phyloP scores from a whole-genome alignment of 768 basidiomycete genomes.

The Collybiopsis confluens region DNA sequence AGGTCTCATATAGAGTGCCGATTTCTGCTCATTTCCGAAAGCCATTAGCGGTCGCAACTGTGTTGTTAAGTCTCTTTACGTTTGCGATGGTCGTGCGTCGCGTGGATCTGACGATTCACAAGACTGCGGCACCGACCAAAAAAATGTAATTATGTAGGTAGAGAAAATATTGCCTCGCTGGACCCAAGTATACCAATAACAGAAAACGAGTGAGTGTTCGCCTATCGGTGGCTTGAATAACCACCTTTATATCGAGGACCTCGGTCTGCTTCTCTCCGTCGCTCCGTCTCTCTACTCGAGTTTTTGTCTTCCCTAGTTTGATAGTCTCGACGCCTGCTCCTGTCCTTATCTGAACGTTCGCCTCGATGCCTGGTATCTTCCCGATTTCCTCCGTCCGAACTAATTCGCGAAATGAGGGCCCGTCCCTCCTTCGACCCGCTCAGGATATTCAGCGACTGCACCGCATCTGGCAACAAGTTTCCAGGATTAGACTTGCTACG shows the following conservation, averaged over 20 bases:
- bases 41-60: constrained; percentile 71
- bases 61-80: constrained; percentile 64
- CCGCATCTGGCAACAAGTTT: no score
- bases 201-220: neutral
- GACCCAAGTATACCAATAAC: neutral
- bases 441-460: neutral
- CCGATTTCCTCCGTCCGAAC: neutral
- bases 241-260: constrained; percentile 23
- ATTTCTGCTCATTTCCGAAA: constrained; percentile 81
- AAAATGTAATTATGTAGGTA: constrained; percentile 24
- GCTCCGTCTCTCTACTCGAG: constrained; percentile 14
- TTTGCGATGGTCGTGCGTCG: constrained; percentile 39
- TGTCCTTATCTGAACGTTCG: constrained; percentile 15
- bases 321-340: constrained; percentile 12
- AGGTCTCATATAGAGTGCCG: constrained; percentile 90
- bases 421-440: constrained; percentile 1
- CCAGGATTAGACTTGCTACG: neutral
- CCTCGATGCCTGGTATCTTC: constrained; percentile 1
- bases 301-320: constrained; percentile 13
- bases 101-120: constrained; percentile 45
- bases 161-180: neutral
- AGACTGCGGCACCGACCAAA: constrained; percentile 19
- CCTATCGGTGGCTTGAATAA: constrained; percentile 19
- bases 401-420: constrained; percentile 12
- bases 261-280: constrained; percentile 18